Base-by-base conservation (phyloP, 192 early-diverging fungal genomes). In the Umbelopsis ramanniana region DNA sequence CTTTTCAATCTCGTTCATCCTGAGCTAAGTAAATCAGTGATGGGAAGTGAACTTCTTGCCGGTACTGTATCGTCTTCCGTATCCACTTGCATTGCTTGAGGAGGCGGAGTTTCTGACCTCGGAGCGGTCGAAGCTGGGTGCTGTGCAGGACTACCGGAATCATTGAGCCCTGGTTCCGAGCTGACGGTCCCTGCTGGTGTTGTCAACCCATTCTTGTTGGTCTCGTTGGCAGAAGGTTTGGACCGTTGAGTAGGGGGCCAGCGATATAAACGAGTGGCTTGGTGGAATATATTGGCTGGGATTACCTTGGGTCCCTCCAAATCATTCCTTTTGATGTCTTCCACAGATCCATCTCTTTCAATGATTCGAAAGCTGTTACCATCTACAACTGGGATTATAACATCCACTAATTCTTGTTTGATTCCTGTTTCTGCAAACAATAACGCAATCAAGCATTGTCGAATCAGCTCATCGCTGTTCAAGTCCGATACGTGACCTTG, bases 391-490 rank as follows among this genome's bases (percentile, higher is more conserved):
- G 57, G 57, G 0, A 35, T 12, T 0, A 63, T 63, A 0, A 35
- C 26, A 37, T 63, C 57, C 17, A 63, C 29, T 6, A 63, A 37
- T 4, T 63, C 57, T 37, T 63, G 57, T 35, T 63, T 63, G 57
- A 63, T 63, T 4, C 29, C 15, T 8, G 57, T 63, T 38, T 63
- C 57, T 15, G 57, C 26, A 35, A 63, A 63, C 12, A 63, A 35
- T 37, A 63, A 37, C 5, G 57, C 57, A 63, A 63, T 63, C 57
- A 63, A 63, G 33, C 57, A 63, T 63, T 63, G 57, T 37, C 57
- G 57, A 37, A 63, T 63, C 33, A 63, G 17, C 57, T 63, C 57
- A 63, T 63, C 57, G 7, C 57, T 63, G 33, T 63, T 63, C 26
- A 63, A 37, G 57, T 63, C 57, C 11, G 57, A 63, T 17, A 63